Base-by-base conservation (phyloP, 2,329 filamentous ascomycete species). In the Cytospora mali region DNA sequence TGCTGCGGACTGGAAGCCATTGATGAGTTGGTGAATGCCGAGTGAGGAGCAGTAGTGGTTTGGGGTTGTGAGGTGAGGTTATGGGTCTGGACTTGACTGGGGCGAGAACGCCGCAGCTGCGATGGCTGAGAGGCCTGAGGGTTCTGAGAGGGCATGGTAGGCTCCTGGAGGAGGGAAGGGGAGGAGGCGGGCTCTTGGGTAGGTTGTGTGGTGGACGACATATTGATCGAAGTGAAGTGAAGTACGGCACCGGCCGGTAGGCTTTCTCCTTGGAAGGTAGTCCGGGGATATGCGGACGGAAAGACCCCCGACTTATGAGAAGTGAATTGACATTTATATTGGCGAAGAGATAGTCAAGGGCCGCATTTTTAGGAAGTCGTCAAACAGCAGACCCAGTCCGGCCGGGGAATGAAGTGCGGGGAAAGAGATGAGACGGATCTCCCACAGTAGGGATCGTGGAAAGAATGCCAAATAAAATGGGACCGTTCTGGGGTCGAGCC, bases 11-110 rank as follows among this genome's bases (percentile, higher is more conserved):
- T 83, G 61, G 84, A 84, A 49, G 84, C 79, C 62, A 81, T 76
- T 29, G 84, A 84, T 21, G 84, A 85, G 61, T 79, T 77, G 75
- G 83, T 86, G 68, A 84, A 77, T 64, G 84, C 80, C 39, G 84
- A 86, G 46, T 77, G 72, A 35, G 84, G 81, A 48, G 81, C 71
- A 33, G 76, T 76, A 55, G 71, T 70, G 64, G 78, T 69, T 55
- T 73, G 73, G 31, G 73, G 69, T 64, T 76, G 77, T 53, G 33
- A 28, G 29, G 74, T 67, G 53, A 73, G 71, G 55, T 81, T 72
- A 66, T 74, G 76, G 60, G 81, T 83, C 68, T 82, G 81, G 61
- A 84, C 77, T 64, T 77, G 76, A 68, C 75, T 75, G 54, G 81
- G 80, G 71, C 80, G 78, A 62, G 76, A 71, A 62, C 76, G 77